Base-by-base conservation (phyloP, 495 filamentous ascomycete species). In the Talaromyces trachyspermus region DNA sequence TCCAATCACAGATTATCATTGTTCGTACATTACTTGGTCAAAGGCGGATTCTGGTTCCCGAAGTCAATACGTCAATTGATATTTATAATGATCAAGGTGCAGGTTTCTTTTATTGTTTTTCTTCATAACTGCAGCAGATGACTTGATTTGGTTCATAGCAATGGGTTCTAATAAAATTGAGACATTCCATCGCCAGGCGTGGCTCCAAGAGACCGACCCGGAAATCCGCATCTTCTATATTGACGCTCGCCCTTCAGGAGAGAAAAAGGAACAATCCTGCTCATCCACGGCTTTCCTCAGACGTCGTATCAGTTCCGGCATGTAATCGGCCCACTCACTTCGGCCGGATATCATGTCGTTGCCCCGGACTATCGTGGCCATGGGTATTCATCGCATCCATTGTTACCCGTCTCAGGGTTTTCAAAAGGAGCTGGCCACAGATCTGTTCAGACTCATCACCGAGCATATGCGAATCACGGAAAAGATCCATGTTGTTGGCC, bases 271-370 rank as follows among this genome's bases (percentile, higher is more conserved):
- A 54, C 33, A 5, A 56, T 82, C 35, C 62, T 81, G 19, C 70
- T 78, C 55, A 67, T 71, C 47, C 78, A 79, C 59, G 78, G 78
- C 43, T 81, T 67, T 48, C 76, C 77, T 1, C 76, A 81, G 56
- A 68, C 80, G n/a, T 76, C 78, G 18, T 81, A 69, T 55, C 78
- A 76, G n/a, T 81, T 76, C 75, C 72, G 76, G 42, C 72, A 76
- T 30, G 50, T 80, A 17, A 66, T 80, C 50, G 65, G 68, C 15
- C 18, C 54, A 2, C 53, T 82, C 15, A 72, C 76, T 2, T 51
- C 43, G 12, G 61, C 68, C 5, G 75, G 73, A 24, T 80, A 74
- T 55, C 69, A 74, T 55, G 74, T 78, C 46, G 72, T 80, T 12
- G 76, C 77, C 7, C 66, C 72, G 50, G 78, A 82, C 57, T 76